Conservation (phyloP, 2,329 filamentous ascomycete genomes). For the Pseudogymnoascus sp. region DNA sequence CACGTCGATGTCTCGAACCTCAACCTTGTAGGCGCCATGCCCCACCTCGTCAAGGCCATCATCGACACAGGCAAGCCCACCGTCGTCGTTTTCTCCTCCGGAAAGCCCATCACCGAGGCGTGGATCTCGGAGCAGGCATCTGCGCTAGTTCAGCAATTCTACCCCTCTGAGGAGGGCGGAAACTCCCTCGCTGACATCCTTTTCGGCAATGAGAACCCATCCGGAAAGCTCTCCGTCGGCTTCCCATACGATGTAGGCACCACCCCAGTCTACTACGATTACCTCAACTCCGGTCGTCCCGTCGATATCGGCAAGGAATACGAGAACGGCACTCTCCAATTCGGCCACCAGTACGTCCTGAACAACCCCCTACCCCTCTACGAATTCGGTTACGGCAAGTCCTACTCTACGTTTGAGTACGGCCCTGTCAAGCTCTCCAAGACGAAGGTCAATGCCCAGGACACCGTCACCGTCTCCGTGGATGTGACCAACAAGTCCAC, state of each 20-base stretch:
- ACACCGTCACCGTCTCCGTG: slow-evolving; percentile 44
- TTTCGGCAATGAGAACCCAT: slow-evolving; percentile 66
- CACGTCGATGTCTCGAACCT: slow-evolving; percentile 60
- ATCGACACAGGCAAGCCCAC: slow-evolving; percentile 63
- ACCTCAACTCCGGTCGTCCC: slow-evolving; percentile 68
- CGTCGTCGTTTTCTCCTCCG: slow-evolving; percentile 77
- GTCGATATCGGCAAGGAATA: slow-evolving; percentile 65
- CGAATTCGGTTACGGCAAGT: slow-evolving; percentile 78
- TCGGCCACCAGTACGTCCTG: slow-evolving; percentile 86
- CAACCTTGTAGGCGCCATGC: slow-evolving; percentile 63
- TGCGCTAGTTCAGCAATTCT: slow-evolving; percentile 66
- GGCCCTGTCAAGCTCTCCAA: slow-evolving; percentile 39
- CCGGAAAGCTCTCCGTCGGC: slow-evolving; percentile 61
- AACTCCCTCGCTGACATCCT: slow-evolving; percentile 72
- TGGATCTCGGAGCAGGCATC: slow-evolving; percentile 61
- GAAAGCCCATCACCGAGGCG: slow-evolving; percentile 64
- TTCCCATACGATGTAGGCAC: slow-evolving; percentile 61
- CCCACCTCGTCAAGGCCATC: slow-evolving; percentile 56
- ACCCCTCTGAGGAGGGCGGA: slow-evolving; percentile 72
- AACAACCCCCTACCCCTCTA: slow-evolving; percentile 68
- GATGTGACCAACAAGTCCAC: slow-evolving; percentile 53
- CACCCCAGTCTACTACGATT: slow-evolving; percentile 63
- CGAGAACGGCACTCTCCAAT: slow-evolving; percentile 63
- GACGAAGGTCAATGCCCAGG: slow-evolving; percentile 30
- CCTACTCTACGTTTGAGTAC: slow-evolving; percentile 54